phyloP scores from a whole-genome alignment of 116 monocot species.

The Iris pallida region DNA sequence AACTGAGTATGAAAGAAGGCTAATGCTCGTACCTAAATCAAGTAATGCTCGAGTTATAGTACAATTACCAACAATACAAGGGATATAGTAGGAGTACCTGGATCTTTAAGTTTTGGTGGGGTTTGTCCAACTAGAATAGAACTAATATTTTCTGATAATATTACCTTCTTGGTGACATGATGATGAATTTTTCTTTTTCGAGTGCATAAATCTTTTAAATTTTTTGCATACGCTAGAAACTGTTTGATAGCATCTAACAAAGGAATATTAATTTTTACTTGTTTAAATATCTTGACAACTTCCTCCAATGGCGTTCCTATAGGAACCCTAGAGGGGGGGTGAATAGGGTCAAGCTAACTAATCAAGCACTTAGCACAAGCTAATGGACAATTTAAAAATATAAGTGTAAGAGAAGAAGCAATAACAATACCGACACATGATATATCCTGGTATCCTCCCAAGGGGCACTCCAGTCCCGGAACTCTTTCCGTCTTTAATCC shows the following conservation, averaged over 20 bases:
- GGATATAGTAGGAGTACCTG: not conserved
- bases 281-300: not conserved
- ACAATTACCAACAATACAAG: not conserved
- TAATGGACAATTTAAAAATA: too few species aligned
- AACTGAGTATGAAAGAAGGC: not conserved
- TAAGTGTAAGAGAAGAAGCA: too few species aligned
- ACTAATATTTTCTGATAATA: too few species aligned
- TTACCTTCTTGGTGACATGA: too few species aligned
- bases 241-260: not conserved
- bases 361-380: too few species aligned
- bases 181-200: not conserved
- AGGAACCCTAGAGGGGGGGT: too few species aligned
- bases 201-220: conserved; percentile 5
- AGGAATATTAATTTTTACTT: conserved; percentile 3
- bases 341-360: too few species aligned
- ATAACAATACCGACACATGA: too few species aligned
- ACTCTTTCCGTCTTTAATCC: too few species aligned
- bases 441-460: too few species aligned
- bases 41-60: not conserved
- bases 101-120: not conserved
- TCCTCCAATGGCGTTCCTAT: not conserved
- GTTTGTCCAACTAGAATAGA: too few species aligned
- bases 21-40: not conserved
- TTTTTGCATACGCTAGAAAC: conserved; percentile 2
- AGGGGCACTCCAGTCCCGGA: too few species aligned